phyloP scores from a whole-genome alignment of 768 basidiomycete species.

The Termitomyces eurrhizus region DNA sequence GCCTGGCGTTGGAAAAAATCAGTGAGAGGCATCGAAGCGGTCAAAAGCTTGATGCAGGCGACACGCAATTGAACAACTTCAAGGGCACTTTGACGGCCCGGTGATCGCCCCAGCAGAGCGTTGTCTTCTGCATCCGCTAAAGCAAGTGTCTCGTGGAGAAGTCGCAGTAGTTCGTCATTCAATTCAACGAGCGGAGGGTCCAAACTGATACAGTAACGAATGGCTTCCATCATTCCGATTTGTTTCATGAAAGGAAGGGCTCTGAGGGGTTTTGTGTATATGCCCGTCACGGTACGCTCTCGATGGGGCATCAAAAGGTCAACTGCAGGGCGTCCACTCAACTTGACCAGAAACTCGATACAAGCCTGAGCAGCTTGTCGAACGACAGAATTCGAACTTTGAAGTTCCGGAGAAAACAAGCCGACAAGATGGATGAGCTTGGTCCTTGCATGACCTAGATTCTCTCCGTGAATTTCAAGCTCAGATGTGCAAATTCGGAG shows the following conservation, averaged over 20 bases:
- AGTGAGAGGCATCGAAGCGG: slow-evolving; percentile 91
- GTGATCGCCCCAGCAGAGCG: slow-evolving; percentile 72
- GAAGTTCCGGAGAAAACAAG: slow-evolving; percentile 84
- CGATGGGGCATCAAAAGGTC: slow-evolving; percentile 84
- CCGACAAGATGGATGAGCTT: slow-evolving; percentile 70
- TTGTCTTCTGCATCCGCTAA: slow-evolving; percentile 93
- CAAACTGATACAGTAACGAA: slow-evolving; percentile 88
- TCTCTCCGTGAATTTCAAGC: slow-evolving; percentile 42
- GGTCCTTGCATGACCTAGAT: slow-evolving; percentile 38
- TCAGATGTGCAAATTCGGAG: slow-evolving; percentile 56
- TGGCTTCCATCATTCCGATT: slow-evolving; percentile 96
- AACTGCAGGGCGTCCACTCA: slow-evolving; percentile 64
- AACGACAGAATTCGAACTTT: slow-evolving; percentile 81
- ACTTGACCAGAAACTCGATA: slow-evolving; percentile 71
- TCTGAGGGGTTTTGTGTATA: slow-evolving; percentile 94
- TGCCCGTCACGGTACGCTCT: slow-evolving; percentile 81
- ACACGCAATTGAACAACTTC: slow-evolving; percentile 90
- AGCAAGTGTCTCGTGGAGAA: slow-evolving; percentile 91
- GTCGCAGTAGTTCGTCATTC: slow-evolving; percentile 87
- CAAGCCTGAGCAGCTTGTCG: slow-evolving; percentile 81
- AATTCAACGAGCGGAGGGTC: slow-evolving; percentile 88
- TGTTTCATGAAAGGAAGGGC: slow-evolving; percentile 94
- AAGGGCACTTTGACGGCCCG: slow-evolving; percentile 68
- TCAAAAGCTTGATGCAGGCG: slow-evolving; percentile 88
- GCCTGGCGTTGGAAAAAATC: slow-evolving; percentile 89